These are phyloP conservation scores for Lecanicillium sp. DNA, from an alignment of 2,329 filamentous ascomycete species.

Conservation along the genomic window DNA sequence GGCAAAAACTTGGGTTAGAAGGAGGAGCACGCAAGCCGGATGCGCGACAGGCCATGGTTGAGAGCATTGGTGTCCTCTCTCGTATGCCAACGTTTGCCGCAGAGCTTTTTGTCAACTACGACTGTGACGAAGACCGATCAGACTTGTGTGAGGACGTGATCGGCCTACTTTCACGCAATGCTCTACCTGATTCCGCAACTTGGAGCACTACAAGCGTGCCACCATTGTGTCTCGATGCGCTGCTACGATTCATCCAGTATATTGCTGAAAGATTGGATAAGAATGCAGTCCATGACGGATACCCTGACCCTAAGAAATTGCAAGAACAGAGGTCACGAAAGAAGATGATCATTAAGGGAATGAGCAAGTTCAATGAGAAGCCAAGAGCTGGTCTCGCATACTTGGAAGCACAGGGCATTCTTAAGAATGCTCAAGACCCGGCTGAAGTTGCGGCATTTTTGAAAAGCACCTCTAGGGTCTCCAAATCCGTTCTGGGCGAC, in stretches of 20 bases:
- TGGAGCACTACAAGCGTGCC: conserved; percentile 99
- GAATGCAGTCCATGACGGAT: conserved; percentile 52
- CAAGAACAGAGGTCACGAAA: conserved; percentile 71
- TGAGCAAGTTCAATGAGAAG: conserved; percentile 89
- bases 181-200: conserved; percentile 91
- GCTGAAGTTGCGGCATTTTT: conserved; percentile 78
- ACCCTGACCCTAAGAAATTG: conserved; percentile 57
- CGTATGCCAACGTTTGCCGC: conserved; percentile 92
- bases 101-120: conserved; percentile 96
- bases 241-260: conserved; percentile 86
- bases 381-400: conserved; percentile 85
- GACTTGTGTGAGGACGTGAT: conserved; percentile 96
- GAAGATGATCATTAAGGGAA: conserved; percentile 80
- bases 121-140: conserved; percentile 84
- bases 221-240: conserved; percentile 83
- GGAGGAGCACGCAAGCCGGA: conserved; percentile 89
- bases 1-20: conserved; percentile 86
- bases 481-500: conserved; percentile 86
- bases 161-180: conserved; percentile 84
- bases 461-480: conserved; percentile 77
- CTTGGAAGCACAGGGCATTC: conserved; percentile 77
- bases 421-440: conserved; percentile 66
- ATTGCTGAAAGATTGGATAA: conserved; percentile 81
- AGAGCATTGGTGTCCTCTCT: conserved; percentile 85
- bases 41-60: conserved; percentile 95